Conservation (phyloP, 352 stramenopile species). For the Pythium oligandrum region DNA sequence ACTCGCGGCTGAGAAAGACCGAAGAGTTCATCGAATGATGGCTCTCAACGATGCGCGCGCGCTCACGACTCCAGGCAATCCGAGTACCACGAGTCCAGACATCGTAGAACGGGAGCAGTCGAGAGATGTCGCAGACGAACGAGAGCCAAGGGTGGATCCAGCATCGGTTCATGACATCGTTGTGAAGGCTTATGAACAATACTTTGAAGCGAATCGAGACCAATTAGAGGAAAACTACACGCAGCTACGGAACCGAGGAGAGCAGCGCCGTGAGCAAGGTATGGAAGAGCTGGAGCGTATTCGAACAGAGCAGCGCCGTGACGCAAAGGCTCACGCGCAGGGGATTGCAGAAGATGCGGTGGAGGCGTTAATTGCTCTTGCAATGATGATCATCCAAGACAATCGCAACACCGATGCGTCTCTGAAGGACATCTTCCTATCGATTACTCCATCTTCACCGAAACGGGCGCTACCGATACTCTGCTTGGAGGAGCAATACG, state of each 20-base stretch:
- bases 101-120: no score
- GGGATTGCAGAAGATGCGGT: slow-evolving; percentile 16
- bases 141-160: background rate
- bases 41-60: slow-evolving; percentile 13
- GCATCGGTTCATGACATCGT: background rate
- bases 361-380: slow-evolving; percentile 3
- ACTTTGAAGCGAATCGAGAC: slow-evolving; percentile 33
- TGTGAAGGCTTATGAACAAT: slow-evolving; percentile 26
- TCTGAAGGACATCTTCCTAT: background rate
- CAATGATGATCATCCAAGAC: background rate
- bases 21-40: slow-evolving; percentile 42
- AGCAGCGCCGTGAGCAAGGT: slow-evolving; percentile 28
- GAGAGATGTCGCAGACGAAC: background rate
- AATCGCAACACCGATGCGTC: background rate
- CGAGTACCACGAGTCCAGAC: no score
- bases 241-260: slow-evolving; percentile 29
- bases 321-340: slow-evolving; percentile 21
- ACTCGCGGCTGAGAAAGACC: slow-evolving; percentile 62
- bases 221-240: slow-evolving; percentile 48
- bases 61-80: no score
- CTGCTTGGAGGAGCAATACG: no score
- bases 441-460: no score
- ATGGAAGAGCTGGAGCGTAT: slow-evolving; percentile 26
- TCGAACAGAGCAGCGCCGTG: slow-evolving; percentile 13
- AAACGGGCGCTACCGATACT: no score